Conservation (phyloP, 768 basidiomycete species). For the Tricholoma sp. region DNA sequence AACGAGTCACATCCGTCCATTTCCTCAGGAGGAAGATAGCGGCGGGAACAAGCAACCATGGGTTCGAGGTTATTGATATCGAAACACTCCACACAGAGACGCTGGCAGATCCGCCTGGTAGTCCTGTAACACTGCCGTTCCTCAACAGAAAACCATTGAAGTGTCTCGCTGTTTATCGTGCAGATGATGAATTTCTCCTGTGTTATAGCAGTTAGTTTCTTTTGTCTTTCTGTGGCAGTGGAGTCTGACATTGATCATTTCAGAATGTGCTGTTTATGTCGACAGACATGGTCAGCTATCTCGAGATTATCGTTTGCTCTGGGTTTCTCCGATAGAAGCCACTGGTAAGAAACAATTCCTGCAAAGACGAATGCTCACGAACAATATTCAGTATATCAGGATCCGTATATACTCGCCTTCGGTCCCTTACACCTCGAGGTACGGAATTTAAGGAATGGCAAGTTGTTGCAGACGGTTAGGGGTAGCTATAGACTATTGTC, state of each 20-base stretch:
- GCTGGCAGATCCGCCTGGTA: constrained; percentile 59
- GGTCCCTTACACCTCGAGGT: constrained; percentile 74
- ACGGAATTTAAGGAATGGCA: constrained; percentile 63
- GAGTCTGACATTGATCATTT: background rate
- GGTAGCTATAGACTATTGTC: constrained; percentile 27
- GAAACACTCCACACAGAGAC: constrained; percentile 74
- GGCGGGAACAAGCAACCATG: constrained; percentile 13
- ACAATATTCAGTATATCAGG: constrained; percentile 52
- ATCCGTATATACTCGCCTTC: constrained; percentile 76
- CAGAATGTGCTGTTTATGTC: constrained; percentile 8
- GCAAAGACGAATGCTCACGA: background rate
- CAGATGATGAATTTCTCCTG: constrained; percentile 68
- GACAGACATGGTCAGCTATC: constrained; percentile 6
- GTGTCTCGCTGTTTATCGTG: constrained; percentile 72
- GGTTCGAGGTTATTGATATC: constrained; percentile 40
- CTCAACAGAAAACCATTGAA: constrained; percentile 58
- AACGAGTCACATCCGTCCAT: constrained; percentile 69
- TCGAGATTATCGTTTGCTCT: background rate
- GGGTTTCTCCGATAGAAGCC: constrained; percentile 1
- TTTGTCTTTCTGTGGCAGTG: background rate
- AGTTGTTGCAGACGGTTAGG: constrained; percentile 65
- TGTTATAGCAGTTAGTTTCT: constrained; percentile 66
- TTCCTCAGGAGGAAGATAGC: constrained; percentile 48
- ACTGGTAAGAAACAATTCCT: background rate
- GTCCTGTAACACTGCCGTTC: constrained; percentile 31